Evolutionary conservation across 225 moss, liverwort and hornwort species (phyloP), one percentile per base, ranked within the genome.

Genomic region (Lunularia cruciata): DNA sequence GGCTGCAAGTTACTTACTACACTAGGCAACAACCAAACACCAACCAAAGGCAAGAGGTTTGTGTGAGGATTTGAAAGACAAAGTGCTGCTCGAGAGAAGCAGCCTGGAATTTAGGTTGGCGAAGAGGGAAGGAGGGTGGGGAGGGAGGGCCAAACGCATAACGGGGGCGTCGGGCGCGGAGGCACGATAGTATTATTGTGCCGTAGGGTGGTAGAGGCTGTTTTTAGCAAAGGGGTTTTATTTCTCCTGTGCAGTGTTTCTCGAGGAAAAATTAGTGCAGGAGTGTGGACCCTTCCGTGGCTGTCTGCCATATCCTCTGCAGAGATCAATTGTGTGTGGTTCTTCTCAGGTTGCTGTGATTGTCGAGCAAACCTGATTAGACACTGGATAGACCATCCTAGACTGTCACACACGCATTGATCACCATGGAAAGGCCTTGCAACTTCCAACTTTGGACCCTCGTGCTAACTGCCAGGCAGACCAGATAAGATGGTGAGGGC

Each of bases 81-180:
- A 36, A 32, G 20, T 14, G 62, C 73, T 67, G 61, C 61, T 72
- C 67, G 54, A 60, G 65, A 58, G 71, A 57, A 71, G 76, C 77
- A 73, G 72, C 77, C 78, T 65, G 78, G 73, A 70, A 74, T 74
- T 79, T 65, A 73, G 73, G 74, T 74, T 79, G 78, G 78, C 73
- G 43, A 70, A 54, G 57, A n/a, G 34, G 23, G 25, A 31, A 31
- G 33, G 39, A n/a, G 34, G 23, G 25, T 28, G 56, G 33, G 39
- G 60, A 25, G 63, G 39, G 65, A 72, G 72, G 51, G 74, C 30
- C 55, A n/a, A 43, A 65, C 59, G 52, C 71, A 55, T 8, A 73
- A 64, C 67, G 81, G 76, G 69, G 80, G 80, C 76, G 76, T 63
- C 62, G 76, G 72, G 64, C 23, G 38, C 76, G 73, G 81, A 47